Conservation (phyloP, 2,329 filamentous ascomycete genomes). For the Cordyceps cicadae region DNA sequence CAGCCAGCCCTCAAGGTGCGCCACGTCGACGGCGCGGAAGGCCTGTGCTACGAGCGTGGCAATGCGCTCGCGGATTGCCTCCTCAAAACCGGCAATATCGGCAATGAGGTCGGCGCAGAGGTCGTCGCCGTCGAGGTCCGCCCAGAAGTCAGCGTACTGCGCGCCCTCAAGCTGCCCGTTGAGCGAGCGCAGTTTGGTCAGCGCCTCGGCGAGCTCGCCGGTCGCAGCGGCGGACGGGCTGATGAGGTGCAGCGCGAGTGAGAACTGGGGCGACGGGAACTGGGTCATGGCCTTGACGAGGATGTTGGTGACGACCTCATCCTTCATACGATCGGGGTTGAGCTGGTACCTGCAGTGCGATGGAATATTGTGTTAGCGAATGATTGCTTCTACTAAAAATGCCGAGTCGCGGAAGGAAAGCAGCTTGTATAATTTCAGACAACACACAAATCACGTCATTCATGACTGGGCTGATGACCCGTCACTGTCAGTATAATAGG, state of each 20-base stretch:
- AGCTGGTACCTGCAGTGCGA: conserved; percentile 75
- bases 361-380: not conserved
- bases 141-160: conserved; percentile 90
- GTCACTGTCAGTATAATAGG: conserved; percentile 85
- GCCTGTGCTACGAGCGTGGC: conserved; percentile 77
- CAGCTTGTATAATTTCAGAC: conserved; percentile 10
- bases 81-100: conserved; percentile 91
- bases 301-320: conserved; percentile 97
- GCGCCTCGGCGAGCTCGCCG: conserved; percentile 77
- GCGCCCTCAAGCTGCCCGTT: conserved; percentile 83
- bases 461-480: conserved; percentile 40
- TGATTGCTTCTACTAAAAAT: not conserved
- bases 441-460: conserved; percentile 54
- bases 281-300: conserved; percentile 96
- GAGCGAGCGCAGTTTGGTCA: conserved; percentile 76
- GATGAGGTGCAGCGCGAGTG: conserved; percentile 86
- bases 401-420: not conserved
- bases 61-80: conserved; percentile 83
- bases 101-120: conserved; percentile 92
- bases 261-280: conserved; percentile 94
- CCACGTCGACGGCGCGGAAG: conserved; percentile 62
- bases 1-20: conserved; percentile 66
- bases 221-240: conserved; percentile 62
- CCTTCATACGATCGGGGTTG: conserved; percentile 94
- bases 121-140: conserved; percentile 84